Conservation (phyloP, 306 rosid species). For the Astragalus glycyphyllos region DNA sequence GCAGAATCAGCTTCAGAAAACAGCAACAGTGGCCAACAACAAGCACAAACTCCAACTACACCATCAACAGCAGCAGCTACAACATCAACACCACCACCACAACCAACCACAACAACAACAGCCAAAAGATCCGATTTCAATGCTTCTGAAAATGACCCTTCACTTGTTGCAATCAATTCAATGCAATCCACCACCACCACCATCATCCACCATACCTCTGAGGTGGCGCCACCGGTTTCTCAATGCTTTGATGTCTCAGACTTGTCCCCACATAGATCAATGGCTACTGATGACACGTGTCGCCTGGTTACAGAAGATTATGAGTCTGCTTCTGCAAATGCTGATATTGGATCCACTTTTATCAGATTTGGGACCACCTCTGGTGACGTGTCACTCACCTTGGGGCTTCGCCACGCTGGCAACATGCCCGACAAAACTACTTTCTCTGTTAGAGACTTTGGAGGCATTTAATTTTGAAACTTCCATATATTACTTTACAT, state of each 20-base stretch:
- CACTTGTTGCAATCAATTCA: constrained; percentile 65
- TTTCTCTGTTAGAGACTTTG: constrained; percentile 85
- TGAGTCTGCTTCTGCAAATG: constrained; percentile 64
- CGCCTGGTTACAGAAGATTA: constrained; percentile 54
- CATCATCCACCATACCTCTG: constrained; percentile 47
- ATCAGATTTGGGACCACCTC: constrained; percentile 85
- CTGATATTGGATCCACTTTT: constrained; percentile 68
- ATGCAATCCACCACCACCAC: constrained; percentile 38
- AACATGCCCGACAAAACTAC: constrained; percentile 71
- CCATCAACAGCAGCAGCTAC: constrained; percentile 46
- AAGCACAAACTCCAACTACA: constrained; percentile 72
- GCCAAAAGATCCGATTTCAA: constrained; percentile 66
- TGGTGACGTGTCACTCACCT: constrained; percentile 97
- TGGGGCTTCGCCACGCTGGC: constrained; percentile 97
- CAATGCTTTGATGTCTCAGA: constrained; percentile 45
- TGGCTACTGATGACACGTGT: constrained; percentile 64
- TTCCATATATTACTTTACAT: constrained; percentile 26
- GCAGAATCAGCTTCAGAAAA: constrained; percentile 44
- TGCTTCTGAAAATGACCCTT: constrained; percentile 75
- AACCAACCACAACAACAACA: constrained; percentile 46
- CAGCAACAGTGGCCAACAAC: constrained; percentile 44
- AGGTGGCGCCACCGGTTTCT: constrained; percentile 54
- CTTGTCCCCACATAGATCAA: constrained; percentile 46
- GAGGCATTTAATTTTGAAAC: constrained; percentile 53
- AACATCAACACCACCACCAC: constrained; percentile 42